Percentiles rank a stretch among this genome's conserved stretches.
These are phyloP conservation scores for Pugionium cornutum DNA, from an alignment of 345 rosid genomes.

Conservation along the genomic window DNA sequence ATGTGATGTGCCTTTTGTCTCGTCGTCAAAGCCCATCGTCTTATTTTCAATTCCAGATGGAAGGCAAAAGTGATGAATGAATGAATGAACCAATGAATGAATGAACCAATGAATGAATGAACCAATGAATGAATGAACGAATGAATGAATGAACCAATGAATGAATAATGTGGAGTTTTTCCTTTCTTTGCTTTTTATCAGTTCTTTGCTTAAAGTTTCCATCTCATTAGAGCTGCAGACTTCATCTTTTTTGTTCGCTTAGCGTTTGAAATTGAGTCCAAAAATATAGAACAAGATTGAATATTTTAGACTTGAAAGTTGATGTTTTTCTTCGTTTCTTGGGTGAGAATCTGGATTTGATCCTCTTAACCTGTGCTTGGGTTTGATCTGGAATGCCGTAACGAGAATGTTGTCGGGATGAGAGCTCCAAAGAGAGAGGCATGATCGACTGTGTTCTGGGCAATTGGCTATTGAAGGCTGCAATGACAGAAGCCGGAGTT, in stretches of 20 bases:
- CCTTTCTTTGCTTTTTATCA: too few relatives aligned
- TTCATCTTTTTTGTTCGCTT: conserved; percentile 5
- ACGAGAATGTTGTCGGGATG: conserved; percentile 45
- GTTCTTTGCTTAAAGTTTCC: neutral
- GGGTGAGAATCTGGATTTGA: conserved; percentile 50
- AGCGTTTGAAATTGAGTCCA: conserved; percentile 18
- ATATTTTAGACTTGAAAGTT: neutral
- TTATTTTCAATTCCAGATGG: conserved; percentile 89
- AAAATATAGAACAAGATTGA: neutral
- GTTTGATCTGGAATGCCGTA: conserved; percentile 49
- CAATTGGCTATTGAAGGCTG: conserved; percentile 61
- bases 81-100: too few relatives aligned
- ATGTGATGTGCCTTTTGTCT: conserved; percentile 75
- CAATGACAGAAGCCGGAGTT: conserved; percentile 47
- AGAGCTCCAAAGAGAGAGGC: conserved; percentile 51
- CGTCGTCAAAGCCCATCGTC: conserved; percentile 70
- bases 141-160: too few relatives aligned
- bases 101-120: too few relatives aligned
- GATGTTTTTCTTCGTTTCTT: conserved; percentile 36
- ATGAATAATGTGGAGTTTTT: too few relatives aligned
- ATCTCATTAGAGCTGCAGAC: conserved; percentile 12
- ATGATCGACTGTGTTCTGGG: conserved; percentile 58
- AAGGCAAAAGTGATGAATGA: conserved; percentile 33
- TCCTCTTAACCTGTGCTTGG: conserved; percentile 43
- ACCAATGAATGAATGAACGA: too few relatives aligned